A percentile compares a stretch with the other conserved stretches of the same genome.
Evolutionary conservation across 805 yeast species (phyloP).

Genomic region (Ogataea polymorpha): DNA sequence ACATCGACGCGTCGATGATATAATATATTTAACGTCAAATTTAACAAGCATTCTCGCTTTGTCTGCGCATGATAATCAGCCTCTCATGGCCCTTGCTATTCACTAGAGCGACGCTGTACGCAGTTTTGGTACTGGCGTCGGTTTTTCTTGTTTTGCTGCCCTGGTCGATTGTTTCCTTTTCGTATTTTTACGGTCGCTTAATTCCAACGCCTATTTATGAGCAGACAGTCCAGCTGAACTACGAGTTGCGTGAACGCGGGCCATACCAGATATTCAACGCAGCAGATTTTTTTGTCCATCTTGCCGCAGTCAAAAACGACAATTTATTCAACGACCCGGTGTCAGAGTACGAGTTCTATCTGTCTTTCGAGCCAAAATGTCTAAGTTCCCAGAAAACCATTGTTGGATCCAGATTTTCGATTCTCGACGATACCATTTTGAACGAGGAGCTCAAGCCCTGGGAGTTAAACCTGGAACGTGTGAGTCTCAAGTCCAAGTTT

Average conservation of each 20-base stretch:
- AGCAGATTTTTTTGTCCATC: constrained; percentile 14
- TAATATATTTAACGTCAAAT: neutral
- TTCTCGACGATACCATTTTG: constrained; percentile 21
- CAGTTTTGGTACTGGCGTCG: constrained; percentile 12
- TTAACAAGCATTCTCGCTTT: neutral
- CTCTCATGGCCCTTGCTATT: constrained; percentile 24
- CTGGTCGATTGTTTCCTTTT: constrained; percentile 31
- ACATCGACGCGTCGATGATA: constrained; percentile 5
- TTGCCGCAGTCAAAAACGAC: constrained; percentile 9
- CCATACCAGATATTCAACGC: constrained; percentile 23
- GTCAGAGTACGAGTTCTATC: constrained; percentile 20
- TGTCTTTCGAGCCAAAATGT: constrained; percentile 17
- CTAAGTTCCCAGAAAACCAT: constrained; percentile 6
- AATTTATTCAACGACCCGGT: constrained; percentile 12
- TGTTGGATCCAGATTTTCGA: constrained; percentile 22
- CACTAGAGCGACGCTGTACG: constrained; percentile 22
- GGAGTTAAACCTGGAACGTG: constrained; percentile 18
- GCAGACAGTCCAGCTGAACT: constrained; percentile 17
- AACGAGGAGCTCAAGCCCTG: constrained; percentile 23
- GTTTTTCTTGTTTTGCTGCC: constrained; percentile 31
- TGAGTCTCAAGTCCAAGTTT: constrained; percentile 17
- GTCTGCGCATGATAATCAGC: constrained; percentile 18
- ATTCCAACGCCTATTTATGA: constrained; percentile 26
- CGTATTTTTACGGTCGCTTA: constrained; percentile 30
- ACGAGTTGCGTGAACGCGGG: constrained; percentile 23